These are phyloP conservation scores for Calonectria ilicicola DNA, from an alignment of 2,329 filamentous ascomycete species.

Conservation along the genomic window DNA sequence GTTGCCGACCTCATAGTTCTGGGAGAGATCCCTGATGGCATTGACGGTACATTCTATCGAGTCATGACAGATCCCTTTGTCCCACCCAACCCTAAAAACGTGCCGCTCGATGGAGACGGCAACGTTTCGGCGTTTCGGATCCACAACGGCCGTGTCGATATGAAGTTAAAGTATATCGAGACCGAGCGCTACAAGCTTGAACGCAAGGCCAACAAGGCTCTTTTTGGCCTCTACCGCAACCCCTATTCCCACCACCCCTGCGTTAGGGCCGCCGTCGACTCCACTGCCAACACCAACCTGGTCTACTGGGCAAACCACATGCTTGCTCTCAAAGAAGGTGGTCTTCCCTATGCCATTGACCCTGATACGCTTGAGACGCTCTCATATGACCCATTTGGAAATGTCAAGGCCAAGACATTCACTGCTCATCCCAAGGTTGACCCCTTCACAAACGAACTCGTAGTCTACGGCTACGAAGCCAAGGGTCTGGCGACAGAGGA, in stretches of 20 bases:
- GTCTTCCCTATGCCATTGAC: conserved; percentile 21
- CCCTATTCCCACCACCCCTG: conserved; percentile 26
- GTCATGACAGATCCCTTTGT: conserved; percentile 57
- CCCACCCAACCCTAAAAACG: conserved; percentile 48
- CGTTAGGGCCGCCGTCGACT: conserved; percentile 23
- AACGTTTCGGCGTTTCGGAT: conserved; percentile 52
- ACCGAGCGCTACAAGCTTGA: conserved; percentile 56
- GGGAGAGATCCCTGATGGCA: conserved; percentile 34
- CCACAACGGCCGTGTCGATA: conserved; percentile 46
- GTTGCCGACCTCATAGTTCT: conserved; percentile 28
- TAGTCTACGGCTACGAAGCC: conserved; percentile 29
- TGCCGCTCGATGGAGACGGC: conserved; percentile 55
- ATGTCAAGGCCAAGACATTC: conserved; percentile 27
- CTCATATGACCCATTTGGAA: conserved; percentile 18
- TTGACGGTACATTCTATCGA: conserved; percentile 41
- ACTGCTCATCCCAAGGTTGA: conserved; percentile 27
- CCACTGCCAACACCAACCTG: conserved; percentile 30
- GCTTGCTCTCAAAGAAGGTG: conserved; percentile 21
- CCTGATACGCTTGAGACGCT: conserved; percentile 27
- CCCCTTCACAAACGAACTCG: conserved; percentile 15
- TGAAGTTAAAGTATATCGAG: conserved; percentile 52
- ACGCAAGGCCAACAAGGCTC: conserved; percentile 47
- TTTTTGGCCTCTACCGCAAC: conserved; percentile 27
- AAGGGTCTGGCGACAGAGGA: conserved; percentile 26
- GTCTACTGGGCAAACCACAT: conserved; percentile 20